These are phyloP conservation scores for Narthecium ossifragum DNA, from an alignment of 106 monocot genomes.

Conservation along the genomic window DNA sequence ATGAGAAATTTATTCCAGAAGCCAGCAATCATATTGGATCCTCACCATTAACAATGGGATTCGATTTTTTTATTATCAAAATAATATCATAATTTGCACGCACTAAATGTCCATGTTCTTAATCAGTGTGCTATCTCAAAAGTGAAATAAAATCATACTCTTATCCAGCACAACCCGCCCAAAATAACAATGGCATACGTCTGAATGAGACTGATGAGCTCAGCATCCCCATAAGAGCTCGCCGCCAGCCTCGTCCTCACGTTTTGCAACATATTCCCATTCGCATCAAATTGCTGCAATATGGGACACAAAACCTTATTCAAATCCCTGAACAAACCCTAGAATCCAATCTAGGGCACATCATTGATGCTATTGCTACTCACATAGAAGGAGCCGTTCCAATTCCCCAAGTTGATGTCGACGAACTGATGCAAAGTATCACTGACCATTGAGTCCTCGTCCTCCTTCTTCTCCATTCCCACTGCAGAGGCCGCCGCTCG, in stretches of 20 bases:
- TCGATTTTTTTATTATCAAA: no score
- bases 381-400: slow-evolving; percentile 87
- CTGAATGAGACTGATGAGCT: slow-evolving; percentile 92
- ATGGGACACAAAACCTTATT: not conserved
- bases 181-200: slow-evolving; percentile 61
- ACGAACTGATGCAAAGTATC: slow-evolving; percentile 54
- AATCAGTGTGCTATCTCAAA: no score
- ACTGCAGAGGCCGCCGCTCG: slow-evolving; percentile 11
- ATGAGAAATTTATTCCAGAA: no score
- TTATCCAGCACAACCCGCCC: no score
- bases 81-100: no score
- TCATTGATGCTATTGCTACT: slow-evolving; percentile 1
- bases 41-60: no score
- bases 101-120: no score
- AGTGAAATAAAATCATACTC: no score
- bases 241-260: slow-evolving; percentile 73
- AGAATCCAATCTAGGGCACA: not conserved
- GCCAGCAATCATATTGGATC: no score
- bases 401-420: slow-evolving; percentile 63
- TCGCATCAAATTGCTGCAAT: slow-evolving; percentile 81
- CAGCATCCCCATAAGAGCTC: slow-evolving; percentile 85
- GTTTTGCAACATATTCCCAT: slow-evolving; percentile 58
- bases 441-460: slow-evolving; percentile 36
- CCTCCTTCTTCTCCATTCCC: slow-evolving; percentile 16
- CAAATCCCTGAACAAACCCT: not conserved